Conservation (phyloP, 495 filamentous ascomycete species). For the Penicillium tannophilum region DNA sequence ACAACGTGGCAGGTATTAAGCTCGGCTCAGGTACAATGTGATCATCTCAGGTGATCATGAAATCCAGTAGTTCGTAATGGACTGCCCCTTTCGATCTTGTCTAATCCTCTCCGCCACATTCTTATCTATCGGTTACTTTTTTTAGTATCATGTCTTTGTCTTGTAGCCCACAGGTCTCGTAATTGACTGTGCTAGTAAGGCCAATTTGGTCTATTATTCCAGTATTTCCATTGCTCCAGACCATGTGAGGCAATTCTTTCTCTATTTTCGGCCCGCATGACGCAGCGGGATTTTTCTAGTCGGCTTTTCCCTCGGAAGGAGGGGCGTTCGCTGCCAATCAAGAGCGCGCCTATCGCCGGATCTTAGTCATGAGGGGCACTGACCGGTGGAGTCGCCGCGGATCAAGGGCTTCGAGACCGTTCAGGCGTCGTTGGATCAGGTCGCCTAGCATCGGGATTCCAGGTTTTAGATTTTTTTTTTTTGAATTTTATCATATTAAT, state of each 20-base stretch:
- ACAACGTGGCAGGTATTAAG: background rate
- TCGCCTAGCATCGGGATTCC: constrained; percentile 12
- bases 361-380: constrained; percentile 29
- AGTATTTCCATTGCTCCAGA: background rate
- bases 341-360: constrained; percentile 19
- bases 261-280: constrained; percentile 36
- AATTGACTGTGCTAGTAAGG: background rate
- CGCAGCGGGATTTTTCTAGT: constrained; percentile 34
- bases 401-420: constrained; percentile 27
- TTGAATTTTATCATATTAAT: background rate
- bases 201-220: background rate
- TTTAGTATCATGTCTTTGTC: constrained; percentile 1
- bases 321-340: constrained; percentile 28
- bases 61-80: constrained; percentile 1
- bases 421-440: background rate
- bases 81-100: background rate
- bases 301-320: constrained; percentile 28
- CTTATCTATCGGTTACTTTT: constrained; percentile 6
- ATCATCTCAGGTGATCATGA: constrained; percentile 9
- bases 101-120: background rate
- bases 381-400: constrained; percentile 19
- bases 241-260: constrained; percentile 26
- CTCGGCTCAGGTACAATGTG: background rate
- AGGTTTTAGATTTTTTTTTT: background rate
- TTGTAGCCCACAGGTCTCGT: background rate